Evolutionary conservation across 2,329 filamentous ascomycete species (phyloP).

Genomic region (Fragosphaeria purpurea): DNA sequence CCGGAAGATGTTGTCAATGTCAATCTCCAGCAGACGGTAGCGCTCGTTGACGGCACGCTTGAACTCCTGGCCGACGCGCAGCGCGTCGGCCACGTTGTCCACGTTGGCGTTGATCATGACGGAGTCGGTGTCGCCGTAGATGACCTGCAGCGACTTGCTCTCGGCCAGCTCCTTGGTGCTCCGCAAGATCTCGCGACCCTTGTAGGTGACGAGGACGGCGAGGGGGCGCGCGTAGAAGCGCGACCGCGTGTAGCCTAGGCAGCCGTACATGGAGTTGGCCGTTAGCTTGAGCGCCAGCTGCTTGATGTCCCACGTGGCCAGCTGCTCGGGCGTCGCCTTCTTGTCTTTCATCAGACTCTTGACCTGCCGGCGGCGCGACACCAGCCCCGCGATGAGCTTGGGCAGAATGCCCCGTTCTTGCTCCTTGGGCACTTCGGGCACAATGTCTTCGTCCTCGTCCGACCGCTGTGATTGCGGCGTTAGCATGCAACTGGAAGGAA

Average conservation of each 20-base stretch:
- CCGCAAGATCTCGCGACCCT: slow-evolving; percentile 92
- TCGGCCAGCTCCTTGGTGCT: slow-evolving; percentile 95
- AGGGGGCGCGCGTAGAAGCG: slow-evolving; percentile 94
- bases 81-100: slow-evolving; percentile 79
- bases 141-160: slow-evolving; percentile 81
- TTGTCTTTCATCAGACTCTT: slow-evolving; percentile 97
- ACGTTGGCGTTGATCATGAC: slow-evolving; percentile 99
- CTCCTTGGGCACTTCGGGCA: slow-evolving; percentile 74
- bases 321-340: slow-evolving; percentile 70
- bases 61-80: slow-evolving; percentile 89
- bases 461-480: not conserved
- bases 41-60: slow-evolving; percentile 90
- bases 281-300: slow-evolving; percentile 94
- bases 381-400: slow-evolving; percentile 81
- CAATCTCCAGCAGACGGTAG: slow-evolving; percentile 88
- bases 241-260: slow-evolving; percentile 91
- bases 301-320: slow-evolving; percentile 96
- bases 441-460: slow-evolving; percentile 67
- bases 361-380: slow-evolving; percentile 79
- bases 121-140: slow-evolving; percentile 97
- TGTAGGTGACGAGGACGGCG: slow-evolving; percentile 91
- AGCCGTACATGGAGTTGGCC: slow-evolving; percentile 99
- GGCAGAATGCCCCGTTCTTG: slow-evolving; percentile 80
- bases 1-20: slow-evolving; percentile 95
- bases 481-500: too few species aligned